Conservation (phyloP, 805 yeast genomes). For the Clavispora carvajalis region DNA sequence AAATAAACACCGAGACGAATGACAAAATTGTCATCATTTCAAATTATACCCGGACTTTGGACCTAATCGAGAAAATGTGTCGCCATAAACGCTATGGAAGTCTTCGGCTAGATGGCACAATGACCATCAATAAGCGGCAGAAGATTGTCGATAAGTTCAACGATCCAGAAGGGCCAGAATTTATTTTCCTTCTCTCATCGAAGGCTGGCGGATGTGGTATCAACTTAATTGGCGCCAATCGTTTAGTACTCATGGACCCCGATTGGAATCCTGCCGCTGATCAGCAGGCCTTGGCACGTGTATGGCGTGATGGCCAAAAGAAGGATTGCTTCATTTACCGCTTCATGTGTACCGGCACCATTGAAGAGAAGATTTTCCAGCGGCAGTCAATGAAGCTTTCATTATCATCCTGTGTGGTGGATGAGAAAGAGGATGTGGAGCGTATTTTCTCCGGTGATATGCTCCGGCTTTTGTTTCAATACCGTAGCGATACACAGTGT, state of each 20-base stretch:
- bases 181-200: constrained; percentile 82
- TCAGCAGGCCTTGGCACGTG: constrained; percentile 95
- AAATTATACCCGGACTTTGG: constrained; percentile 91
- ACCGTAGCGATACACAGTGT: constrained; percentile 60
- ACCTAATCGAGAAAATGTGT: constrained; percentile 83
- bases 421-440: constrained; percentile 93
- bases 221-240: constrained; percentile 92
- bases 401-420: constrained; percentile 92
- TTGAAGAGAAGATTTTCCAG: constrained; percentile 94
- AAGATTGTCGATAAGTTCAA: constrained; percentile 87
- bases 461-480: constrained; percentile 69
- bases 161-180: constrained; percentile 83
- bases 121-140: constrained; percentile 89
- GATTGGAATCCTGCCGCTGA: constrained; percentile 99
- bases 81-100: constrained; percentile 68
- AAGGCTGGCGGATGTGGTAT: constrained; percentile 99
- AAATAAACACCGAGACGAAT: constrained; percentile 74
- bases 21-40: constrained; percentile 94
- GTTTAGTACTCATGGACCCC: constrained; percentile 78
- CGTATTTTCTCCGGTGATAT: constrained; percentile 81
- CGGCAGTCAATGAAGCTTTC: constrained; percentile 93
- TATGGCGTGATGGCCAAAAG: constrained; percentile 98
- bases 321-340: constrained; percentile 94
- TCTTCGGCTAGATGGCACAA: constrained; percentile 84
- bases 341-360: constrained; percentile 90